Base-by-base conservation (phyloP, 192 early-diverging fungal species). In the Rhizophagus clarus region DNA sequence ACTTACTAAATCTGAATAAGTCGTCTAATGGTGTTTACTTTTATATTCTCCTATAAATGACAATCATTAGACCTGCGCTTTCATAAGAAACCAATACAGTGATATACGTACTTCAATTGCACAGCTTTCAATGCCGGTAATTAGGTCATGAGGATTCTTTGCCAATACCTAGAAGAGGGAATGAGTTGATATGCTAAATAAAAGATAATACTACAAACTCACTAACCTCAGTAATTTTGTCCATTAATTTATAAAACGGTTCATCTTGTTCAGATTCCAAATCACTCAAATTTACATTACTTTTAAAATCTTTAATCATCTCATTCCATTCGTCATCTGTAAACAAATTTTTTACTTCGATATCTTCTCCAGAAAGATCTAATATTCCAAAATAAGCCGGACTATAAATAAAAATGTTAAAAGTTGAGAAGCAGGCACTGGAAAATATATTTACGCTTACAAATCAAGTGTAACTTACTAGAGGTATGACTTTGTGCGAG, bases 301-400 rank as follows among this genome's bases (percentile, higher is more conserved):
- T 79, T 4, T 60, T 56, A 49, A 79, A 79, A 69, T 79, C 77
- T n/a, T 51, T 0, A 2, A 56, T 70, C 28, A 79, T 79, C 22
- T 79, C 77, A 70, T 45, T 56, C 77, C 49, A 79, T 79, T 79
- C 66, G 0, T 56, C 67, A 70, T 67, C 67, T 51, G 49, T 79
- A 32, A 79, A 79, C 67, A 79, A 70, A 31, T 70, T 34, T 9
- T 69, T 79, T 9, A 79, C 64, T 56, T 70, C 67, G 5, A 51
- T 20, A 31, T 79, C 77, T 0, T 79, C 32, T 70, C 49, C 28
- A 37, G 66, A 70, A 47, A 79, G 47, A 70, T 79, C 77, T 51
- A 79, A 24, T 15, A 79, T 79, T 26, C 77, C 67, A 51, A 79
- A 79, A 31, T 79, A 79, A 17, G 77, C 67, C 29, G 28, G 77